Evolutionary conservation across 768 basidiomycete genomes (phyloP).

Genomic region (Boletus vinaceobasis): DNA sequence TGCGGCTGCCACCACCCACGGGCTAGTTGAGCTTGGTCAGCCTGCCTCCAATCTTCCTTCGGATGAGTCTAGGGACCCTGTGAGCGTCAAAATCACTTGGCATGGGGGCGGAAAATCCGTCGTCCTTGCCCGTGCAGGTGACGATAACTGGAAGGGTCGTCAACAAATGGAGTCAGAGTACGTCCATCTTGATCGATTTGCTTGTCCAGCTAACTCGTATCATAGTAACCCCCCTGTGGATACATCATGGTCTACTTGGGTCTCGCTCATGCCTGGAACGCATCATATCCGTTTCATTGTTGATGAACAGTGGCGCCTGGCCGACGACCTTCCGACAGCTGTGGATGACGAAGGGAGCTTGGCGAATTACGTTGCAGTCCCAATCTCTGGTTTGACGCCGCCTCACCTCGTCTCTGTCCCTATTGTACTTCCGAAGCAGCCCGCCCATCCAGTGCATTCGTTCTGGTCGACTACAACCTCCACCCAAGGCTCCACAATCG

Average conservation of each 20-base stretch:
- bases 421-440: slow-evolving; percentile 29
- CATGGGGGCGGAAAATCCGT: slow-evolving; percentile 61
- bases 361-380: slow-evolving; percentile 82
- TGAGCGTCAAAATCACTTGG: slow-evolving; percentile 60
- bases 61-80: slow-evolving; percentile 30
- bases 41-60: slow-evolving; percentile 17
- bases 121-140: slow-evolving; percentile 66
- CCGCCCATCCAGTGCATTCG: slow-evolving; percentile 32
- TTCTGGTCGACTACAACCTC: slow-evolving; percentile 43
- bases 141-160: slow-evolving; percentile 73
- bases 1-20: slow-evolving; percentile 11
- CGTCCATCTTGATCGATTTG: slow-evolving; percentile 26
- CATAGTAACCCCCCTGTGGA: slow-evolving; percentile 32
- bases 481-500: slow-evolving; percentile 30
- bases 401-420: slow-evolving; percentile 34
- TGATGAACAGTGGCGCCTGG: slow-evolving; percentile 81
- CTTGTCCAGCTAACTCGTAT: slow-evolving; percentile 15
- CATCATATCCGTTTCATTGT: slow-evolving; percentile 95
- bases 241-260: slow-evolving; percentile 35
- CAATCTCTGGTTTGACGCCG: slow-evolving; percentile 33
- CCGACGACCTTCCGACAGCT: slow-evolving; percentile 77
- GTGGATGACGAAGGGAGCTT: slow-evolving; percentile 93
- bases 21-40: slow-evolving; percentile 20
- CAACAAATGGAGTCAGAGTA: slow-evolving; percentile 63
- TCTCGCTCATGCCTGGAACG: slow-evolving; percentile 77